These are phyloP conservation scores for Nitzschia sp. DNA, from an alignment of 108 stramenopile species.

Conservation along the genomic window DNA sequence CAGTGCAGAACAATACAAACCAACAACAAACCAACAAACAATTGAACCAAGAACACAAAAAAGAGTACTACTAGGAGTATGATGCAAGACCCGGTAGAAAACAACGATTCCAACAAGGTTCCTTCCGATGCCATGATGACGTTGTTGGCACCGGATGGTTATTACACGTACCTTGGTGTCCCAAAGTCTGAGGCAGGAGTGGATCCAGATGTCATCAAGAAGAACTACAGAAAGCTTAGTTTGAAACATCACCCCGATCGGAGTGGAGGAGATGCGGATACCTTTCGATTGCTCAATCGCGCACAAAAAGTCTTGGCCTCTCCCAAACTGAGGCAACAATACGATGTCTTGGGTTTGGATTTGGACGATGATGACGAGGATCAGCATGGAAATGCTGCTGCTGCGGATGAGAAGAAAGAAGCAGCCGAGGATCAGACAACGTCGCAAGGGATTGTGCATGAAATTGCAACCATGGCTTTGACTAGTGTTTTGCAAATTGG, in stretches of 20 bases:
- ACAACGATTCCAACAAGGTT: not conserved
- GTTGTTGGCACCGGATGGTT: slow-evolving; percentile 79
- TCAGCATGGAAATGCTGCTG: slow-evolving; percentile 7
- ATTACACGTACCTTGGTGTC: slow-evolving; percentile 75
- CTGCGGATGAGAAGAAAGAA: slow-evolving; percentile 13
- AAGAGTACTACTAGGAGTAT: not conserved
- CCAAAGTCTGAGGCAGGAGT: slow-evolving; percentile 39
- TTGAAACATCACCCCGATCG: slow-evolving; percentile 50
- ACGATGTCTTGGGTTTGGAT: slow-evolving; percentile 82
- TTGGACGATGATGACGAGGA: slow-evolving; percentile 78
- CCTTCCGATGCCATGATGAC: slow-evolving; percentile 62
- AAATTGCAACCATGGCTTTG: slow-evolving; percentile 67
- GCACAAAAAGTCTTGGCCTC: slow-evolving; percentile 70
- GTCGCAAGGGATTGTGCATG: slow-evolving; percentile 62
- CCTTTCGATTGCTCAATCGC: slow-evolving; percentile 75
- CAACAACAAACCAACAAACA: not conserved
- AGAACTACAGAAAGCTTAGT: slow-evolving; percentile 70
- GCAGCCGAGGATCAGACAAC: slow-evolving; percentile 21
- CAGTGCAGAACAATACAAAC: too few species aligned
- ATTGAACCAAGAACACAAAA: not conserved
- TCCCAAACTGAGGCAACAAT: slow-evolving; percentile 73
- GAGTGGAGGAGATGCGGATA: slow-evolving; percentile 67
- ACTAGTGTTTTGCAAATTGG: slow-evolving; percentile 68
- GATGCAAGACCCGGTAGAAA: not conserved
- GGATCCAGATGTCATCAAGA: slow-evolving; percentile 72